Evolutionary conservation across 352 stramenopile genomes (phyloP), one percentile per base, ranked within the genome.

Genomic region (Globisporangium spiculum): DNA sequence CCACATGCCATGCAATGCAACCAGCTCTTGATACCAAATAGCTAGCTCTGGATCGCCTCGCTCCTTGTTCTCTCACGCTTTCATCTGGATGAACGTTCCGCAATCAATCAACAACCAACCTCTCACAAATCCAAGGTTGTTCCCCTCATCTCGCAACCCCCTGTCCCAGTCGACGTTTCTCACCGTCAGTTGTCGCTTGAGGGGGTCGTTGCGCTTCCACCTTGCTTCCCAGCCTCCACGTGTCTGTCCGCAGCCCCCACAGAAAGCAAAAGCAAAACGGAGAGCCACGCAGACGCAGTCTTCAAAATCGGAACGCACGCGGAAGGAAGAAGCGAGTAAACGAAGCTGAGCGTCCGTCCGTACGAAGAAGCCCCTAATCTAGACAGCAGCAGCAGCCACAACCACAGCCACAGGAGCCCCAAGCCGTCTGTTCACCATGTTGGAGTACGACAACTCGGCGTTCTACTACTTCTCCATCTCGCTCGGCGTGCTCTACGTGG

Each of bases 391-490:
- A 56, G 18, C 26, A 14, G 18, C 30, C 30, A 32, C 30, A 44
- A 32, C 56, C n/a, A 20, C 48, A 44, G 56, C 56, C 32, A 20
- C 48, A 32, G 56, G 32, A 62, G 38, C 34, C 10, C 44, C 44
- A 24, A 50, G 16, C 30, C 30, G 50, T 27, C 22, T 34, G 10
- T 14, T 36, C 57, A 70, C 72, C 65, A 98, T 98, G 97, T 82
- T 99, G 63, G 96, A 99, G 79, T 99, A 99, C 88, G 98, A 99
- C 85, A 98, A 99, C 80, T 98, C 95, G 60, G 98, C 97, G 72
- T 99, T 99, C 86, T 99, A 99, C 84, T 99, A 99, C 87, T 99
- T 99, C 77, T 96, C 91, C 16, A 87, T 99, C 79, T 98, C 94
- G 71, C 89, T 98, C 48, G 91, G 98, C 67, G 93, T 84, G 70